Conservation (phyloP, 2,329 filamentous ascomycete genomes). For the Dothistroma pini region DNA sequence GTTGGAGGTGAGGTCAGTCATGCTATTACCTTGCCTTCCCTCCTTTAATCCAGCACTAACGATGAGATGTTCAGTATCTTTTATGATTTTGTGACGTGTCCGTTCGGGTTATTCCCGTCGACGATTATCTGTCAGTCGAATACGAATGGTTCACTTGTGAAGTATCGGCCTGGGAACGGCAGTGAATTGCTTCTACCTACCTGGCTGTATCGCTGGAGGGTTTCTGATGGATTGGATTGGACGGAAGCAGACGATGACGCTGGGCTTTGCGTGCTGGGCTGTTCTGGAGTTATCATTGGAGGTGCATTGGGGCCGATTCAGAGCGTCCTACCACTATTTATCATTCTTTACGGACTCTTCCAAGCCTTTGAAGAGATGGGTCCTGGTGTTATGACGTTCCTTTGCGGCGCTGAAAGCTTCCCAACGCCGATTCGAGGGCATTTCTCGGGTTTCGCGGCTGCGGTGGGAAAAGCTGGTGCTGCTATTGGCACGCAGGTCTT, state of each 20-base stretch:
- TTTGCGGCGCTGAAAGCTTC: constrained; percentile 75
- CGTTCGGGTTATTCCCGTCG: constrained; percentile 79
- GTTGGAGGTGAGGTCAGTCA: constrained; percentile 36
- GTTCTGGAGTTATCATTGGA: constrained; percentile 71
- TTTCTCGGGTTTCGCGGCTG: constrained; percentile 66
- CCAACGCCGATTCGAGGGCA: constrained; percentile 78
- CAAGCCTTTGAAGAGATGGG: constrained; percentile 74
- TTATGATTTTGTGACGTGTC: constrained; percentile 59
- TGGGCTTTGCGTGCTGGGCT: constrained; percentile 64
- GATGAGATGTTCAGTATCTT: constrained; percentile 72
- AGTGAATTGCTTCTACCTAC: constrained; percentile 83
- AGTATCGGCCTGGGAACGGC: constrained; percentile 86
- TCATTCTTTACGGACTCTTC: constrained; percentile 75
- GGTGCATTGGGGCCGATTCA: constrained; percentile 66
- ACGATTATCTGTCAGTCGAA: constrained; percentile 67
- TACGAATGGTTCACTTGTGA: constrained; percentile 59
- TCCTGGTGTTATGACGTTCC: constrained; percentile 77
- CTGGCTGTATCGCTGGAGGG: constrained; percentile 72
- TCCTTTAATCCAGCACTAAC: no score
- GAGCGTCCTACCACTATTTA: constrained; percentile 59
- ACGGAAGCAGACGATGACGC: constrained; percentile 66
- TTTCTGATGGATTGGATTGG: constrained; percentile 74
- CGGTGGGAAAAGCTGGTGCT: constrained; percentile 66
- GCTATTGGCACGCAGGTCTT: constrained; percentile 80
- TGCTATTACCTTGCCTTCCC: constrained; percentile 35